Evolutionary conservation across 1,284 basidiomycete species (phyloP), one percentile per base, ranked within the genome.

Genomic region (Tranzscheliella williamsii): DNA sequence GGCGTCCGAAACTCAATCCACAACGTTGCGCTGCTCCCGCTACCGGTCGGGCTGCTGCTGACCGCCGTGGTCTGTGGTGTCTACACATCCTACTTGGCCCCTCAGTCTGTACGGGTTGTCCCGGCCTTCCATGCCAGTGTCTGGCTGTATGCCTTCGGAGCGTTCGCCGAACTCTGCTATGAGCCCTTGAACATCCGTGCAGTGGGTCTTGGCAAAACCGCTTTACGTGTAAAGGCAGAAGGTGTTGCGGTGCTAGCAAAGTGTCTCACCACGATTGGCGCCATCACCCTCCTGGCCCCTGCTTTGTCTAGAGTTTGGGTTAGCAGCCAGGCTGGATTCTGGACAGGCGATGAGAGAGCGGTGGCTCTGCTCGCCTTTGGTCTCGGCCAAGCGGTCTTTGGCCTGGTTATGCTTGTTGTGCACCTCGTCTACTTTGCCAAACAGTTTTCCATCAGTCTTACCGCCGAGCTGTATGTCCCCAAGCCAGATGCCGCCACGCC

Each of bases 371-470:
- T 75, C 2, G 72, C 73, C 0, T 75, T 73, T 37, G 70, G 66
- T 3, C 31, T 71, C 9, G 73, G 72, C 11, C 70, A 73, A 32
- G 55, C 65, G 0, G 39, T 31, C 24, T 75, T 67, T 39, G 73
- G 73, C 11, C 15, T 55, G 7, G 43, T 49, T 1, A 63, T 54
- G 38, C 52, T 73, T 2, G 17, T 30, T 5, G 52, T 49, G 2
- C 42, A 48, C n/a, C 11, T 49, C 2, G 18, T 35, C 4, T 67
- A 54, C 31, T 68, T 64, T 22, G 2, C 44, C 31, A 5, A n/a
- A 0, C 24, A 12, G 4, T 95, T 95, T 71, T 90, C 89, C 0
- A 48, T 85, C 0, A 90, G 91, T 1, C 90, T 95, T 73, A 73
- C 88, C 2, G 81, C 83, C 2, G 94, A 92, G 64, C 83, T 85